Conservation (phyloP, 1,139 yeast genomes). For the Geotrichum macrosporum region DNA sequence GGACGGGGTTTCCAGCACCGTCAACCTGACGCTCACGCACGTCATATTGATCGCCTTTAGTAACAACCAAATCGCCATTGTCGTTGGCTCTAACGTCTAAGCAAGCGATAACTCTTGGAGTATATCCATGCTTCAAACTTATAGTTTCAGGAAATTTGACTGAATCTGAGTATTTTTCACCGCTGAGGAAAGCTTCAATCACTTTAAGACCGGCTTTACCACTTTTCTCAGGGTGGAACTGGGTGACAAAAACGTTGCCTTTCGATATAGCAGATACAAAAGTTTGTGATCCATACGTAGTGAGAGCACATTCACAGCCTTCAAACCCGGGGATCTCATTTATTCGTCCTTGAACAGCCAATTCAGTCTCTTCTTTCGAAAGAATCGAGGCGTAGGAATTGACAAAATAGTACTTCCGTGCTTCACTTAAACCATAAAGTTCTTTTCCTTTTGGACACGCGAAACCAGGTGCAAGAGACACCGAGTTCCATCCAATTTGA, state of each 20-base stretch:
- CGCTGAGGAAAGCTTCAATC: constrained; percentile 64
- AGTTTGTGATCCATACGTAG: constrained; percentile 71
- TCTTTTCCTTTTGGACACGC: constrained; percentile 31
- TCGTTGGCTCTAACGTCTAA: constrained; percentile 95
- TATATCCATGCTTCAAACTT: constrained; percentile 50
- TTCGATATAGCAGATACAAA: constrained; percentile 80
- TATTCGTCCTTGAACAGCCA: constrained; percentile 13
- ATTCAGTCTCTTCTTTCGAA: constrained; percentile 32
- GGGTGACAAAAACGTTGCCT: constrained; percentile 85
- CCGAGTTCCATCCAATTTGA: constrained; percentile 88
- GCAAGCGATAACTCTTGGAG: constrained; percentile 91
- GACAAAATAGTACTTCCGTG: constrained; percentile 81
- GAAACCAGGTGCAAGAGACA: constrained; percentile 21
- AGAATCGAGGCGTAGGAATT: constrained; percentile 84
- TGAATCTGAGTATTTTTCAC: constrained; percentile 30
- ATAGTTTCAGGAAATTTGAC: neutral
- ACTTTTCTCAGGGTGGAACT: constrained; percentile 96
- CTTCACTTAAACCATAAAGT: constrained; percentile 60
- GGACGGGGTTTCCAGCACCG: constrained; percentile 51
- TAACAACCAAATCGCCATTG: constrained; percentile 88
- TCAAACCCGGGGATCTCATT: constrained; percentile 36
- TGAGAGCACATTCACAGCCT: constrained; percentile 78
- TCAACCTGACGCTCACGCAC: constrained; percentile 66
- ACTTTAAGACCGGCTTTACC: constrained; percentile 83
- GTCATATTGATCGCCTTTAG: constrained; percentile 97